Conservation (phyloP, 148 eudicot species). For the Vaccinium corymbosum region DNA sequence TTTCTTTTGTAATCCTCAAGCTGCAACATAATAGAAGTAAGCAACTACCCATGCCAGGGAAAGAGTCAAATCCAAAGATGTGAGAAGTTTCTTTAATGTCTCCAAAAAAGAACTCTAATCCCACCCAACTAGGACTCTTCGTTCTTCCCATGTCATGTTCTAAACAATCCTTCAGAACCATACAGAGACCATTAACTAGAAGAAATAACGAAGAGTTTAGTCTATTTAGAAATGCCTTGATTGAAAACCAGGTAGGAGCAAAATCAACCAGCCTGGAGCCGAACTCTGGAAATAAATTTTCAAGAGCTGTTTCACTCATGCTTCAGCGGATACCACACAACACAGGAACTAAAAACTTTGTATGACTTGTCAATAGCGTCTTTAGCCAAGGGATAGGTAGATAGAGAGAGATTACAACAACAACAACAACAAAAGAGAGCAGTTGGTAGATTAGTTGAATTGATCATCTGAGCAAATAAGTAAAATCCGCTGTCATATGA, state of each 20-base stretch:
- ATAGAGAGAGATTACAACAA: background rate
- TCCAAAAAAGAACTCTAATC: background rate
- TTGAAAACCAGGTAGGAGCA: constrained; percentile 10
- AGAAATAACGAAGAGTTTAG: background rate
- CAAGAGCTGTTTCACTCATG: background rate
- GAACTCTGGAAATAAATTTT: background rate
- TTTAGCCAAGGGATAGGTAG: background rate
- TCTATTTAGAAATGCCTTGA: background rate
- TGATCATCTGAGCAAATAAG: background rate
- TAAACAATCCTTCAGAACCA: background rate
- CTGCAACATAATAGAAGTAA: constrained; percentile 39
- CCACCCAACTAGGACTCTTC: constrained; percentile 2
- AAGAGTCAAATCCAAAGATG: constrained; percentile 6
- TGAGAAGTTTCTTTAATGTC: background rate
- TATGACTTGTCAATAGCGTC: background rate
- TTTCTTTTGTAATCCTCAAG: constrained; percentile 60
- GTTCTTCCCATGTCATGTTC: background rate
- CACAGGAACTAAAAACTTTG: background rate
- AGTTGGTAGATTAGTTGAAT: background rate
- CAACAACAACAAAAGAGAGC: background rate
- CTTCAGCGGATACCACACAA: background rate
- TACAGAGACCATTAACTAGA: background rate
- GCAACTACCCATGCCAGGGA: constrained; percentile 13
- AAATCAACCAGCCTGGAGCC: background rate
- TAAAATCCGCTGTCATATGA: background rate